Base-by-base conservation (phyloP, 2,329 filamentous ascomycete genomes). In the Hypoxylon sp. region DNA sequence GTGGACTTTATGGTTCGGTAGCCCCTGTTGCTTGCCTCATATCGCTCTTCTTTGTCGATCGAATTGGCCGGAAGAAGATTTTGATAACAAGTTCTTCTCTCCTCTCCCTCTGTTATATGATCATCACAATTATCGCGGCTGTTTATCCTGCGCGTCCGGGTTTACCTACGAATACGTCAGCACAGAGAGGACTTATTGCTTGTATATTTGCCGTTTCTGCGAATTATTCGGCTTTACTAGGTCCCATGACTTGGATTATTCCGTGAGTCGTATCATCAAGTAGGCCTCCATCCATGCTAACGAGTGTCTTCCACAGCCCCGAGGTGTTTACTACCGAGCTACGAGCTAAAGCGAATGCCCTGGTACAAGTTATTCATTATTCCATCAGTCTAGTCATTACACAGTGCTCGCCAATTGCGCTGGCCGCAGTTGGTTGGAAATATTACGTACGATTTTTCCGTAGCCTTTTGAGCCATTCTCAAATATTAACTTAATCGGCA, bases 201-300 rank as follows among this genome's bases (percentile, higher is more conserved):
- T 81, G 80, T 10, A 80, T 82, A 1, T 82, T 82, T 63, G 76
- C 79, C 19, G 80, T 81, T 2, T 82, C 80, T 11, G 77, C 77
- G 17, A 79, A 77, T 50, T 79, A 79, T 53, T 79, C 77, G 5
- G 80, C 80, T 14, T 69, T 81, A 1, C 67, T 81, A 4, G 80
- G 80, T 0, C 80, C 80, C 0, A 81, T 81, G 80, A 81, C 80
- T 0, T 81, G 80, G 80, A 81, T 82, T 6, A 80, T 82, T 21
- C 80, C 80, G 80, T 81, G 30, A 66, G 79, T 75, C 34, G 7
- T 60, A 10, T 10, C 11, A 2, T 21, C 3, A 1, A 9, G 1
- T 1, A 23, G 3, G 6, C 11, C 9, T 10, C n/a, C 60, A 1
- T 56, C 21, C 0, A 10, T 32, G 7, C 5, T 67, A 17, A 32